These are phyloP conservation scores for Vigna unguiculata DNA, from an alignment of 306 rosid genomes.

Conservation along the genomic window DNA sequence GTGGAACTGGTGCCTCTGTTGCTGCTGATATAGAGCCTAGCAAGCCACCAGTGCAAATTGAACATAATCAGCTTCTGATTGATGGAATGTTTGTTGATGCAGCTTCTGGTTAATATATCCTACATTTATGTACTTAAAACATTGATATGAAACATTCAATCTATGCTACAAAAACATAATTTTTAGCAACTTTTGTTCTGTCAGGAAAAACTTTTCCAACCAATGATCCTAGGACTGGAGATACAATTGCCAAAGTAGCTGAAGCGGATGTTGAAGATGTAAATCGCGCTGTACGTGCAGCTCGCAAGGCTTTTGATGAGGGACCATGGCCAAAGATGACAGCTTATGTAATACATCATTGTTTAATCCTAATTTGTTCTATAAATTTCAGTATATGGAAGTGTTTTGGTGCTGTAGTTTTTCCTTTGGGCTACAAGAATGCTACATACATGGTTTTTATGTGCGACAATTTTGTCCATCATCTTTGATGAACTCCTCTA, in stretches of 20 bases:
- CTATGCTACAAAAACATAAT: background rate
- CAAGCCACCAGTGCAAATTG: constrained; percentile 57
- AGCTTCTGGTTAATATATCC: constrained; percentile 63
- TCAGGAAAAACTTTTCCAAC: constrained; percentile 80
- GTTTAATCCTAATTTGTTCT: background rate
- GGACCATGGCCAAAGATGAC: constrained; percentile 95
- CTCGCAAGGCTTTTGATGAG: constrained; percentile 81
- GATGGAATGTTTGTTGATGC: constrained; percentile 79
- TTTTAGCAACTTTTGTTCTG: background rate
- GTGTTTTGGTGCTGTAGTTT: background rate
- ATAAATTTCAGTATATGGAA: background rate
- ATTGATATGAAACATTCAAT: background rate
- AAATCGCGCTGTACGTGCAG: constrained; percentile 71
- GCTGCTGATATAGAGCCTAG: constrained; percentile 61
- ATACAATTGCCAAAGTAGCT: constrained; percentile 65
- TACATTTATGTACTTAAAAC: constrained; percentile 3
- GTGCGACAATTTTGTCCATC: constrained; percentile 6
- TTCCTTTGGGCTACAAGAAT: background rate
- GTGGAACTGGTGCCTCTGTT: constrained; percentile 50
- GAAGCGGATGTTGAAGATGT: constrained; percentile 75
- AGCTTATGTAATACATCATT: constrained; percentile 61
- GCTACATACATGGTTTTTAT: background rate
- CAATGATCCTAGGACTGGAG: constrained; percentile 76
- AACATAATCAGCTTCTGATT: constrained; percentile 64
- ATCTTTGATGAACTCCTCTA: constrained; percentile 39